Evolutionary conservation across 75 land plant genomes (phyloP).

Genomic region (Cryptomeria japonica): DNA sequence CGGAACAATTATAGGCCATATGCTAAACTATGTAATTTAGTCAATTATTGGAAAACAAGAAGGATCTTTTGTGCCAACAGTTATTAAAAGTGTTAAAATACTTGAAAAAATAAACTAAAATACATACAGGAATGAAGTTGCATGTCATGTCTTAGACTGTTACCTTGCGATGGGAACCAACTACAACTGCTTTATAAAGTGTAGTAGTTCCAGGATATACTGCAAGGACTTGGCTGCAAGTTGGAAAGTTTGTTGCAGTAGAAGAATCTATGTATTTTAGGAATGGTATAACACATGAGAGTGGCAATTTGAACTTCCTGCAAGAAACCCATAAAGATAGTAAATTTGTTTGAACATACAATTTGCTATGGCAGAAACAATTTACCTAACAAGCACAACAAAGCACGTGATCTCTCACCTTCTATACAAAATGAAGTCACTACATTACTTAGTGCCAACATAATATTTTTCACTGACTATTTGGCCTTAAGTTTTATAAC

Average conservation of each 20-base stretch:
- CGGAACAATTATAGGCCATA: neutral
- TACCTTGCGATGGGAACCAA: slow-evolving; percentile 69
- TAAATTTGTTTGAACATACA: neutral
- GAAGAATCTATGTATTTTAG: slow-evolving; percentile 75
- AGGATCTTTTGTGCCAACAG: neutral
- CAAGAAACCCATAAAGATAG: neutral
- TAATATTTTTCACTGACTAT: neutral
- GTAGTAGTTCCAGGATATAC: slow-evolving; percentile 98
- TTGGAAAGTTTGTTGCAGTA: slow-evolving; percentile 71
- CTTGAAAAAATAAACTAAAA: neutral
- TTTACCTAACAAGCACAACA: neutral
- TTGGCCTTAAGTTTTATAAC: neutral
- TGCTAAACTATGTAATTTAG: neutral
- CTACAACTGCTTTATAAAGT: slow-evolving; percentile 92
- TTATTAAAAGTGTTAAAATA: neutral
- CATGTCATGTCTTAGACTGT: neutral
- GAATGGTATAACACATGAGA: slow-evolving; percentile 82
- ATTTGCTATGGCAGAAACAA: neutral
- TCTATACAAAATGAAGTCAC: neutral
- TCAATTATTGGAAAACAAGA: neutral
- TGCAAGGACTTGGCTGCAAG: slow-evolving; percentile 83
- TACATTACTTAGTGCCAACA: neutral
- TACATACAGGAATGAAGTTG: neutral
- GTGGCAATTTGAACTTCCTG: slow-evolving; percentile 88
- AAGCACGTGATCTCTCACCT: neutral